These are phyloP conservation scores for Populus nigra DNA, from an alignment of 345 rosid species.

Conservation along the genomic window DNA sequence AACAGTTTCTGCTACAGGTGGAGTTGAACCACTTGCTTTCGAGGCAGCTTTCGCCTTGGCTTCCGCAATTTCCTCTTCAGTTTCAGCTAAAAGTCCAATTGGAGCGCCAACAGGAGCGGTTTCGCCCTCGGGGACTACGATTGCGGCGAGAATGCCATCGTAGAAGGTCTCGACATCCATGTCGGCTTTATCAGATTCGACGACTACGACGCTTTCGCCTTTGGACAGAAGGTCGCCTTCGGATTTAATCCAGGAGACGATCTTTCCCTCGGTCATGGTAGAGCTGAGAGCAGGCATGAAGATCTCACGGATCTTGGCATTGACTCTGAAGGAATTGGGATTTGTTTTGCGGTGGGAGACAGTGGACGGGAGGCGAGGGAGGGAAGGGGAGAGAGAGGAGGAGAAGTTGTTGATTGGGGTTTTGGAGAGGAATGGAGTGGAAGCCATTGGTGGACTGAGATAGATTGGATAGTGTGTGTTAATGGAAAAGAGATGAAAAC, in stretches of 20 bases:
- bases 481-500: slow-evolving; percentile 14
- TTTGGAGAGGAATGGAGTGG: slow-evolving; percentile 22
- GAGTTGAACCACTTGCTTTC: slow-evolving; percentile 34
- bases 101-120: slow-evolving; percentile 86
- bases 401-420: slow-evolving; percentile 37
- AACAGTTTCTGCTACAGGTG: slow-evolving; percentile 17
- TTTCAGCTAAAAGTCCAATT: slow-evolving; percentile 80
- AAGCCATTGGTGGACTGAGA: slow-evolving; percentile 15
- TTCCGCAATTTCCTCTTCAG: slow-evolving; percentile 82
- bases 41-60: slow-evolving; percentile 72
- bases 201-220: slow-evolving; percentile 95
- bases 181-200: slow-evolving; percentile 96
- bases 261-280: slow-evolving; percentile 99
- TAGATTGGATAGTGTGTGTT: slow-evolving; percentile 28
- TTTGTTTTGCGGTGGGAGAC: slow-evolving; percentile 19
- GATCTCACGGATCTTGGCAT: slow-evolving; percentile 88
- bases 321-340: slow-evolving; percentile 36
- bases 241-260: slow-evolving; percentile 92
- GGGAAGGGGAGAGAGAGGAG: slow-evolving; percentile 28
- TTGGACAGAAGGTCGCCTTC: slow-evolving; percentile 87
- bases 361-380: slow-evolving; percentile 22
- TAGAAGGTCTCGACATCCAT: slow-evolving; percentile 98
- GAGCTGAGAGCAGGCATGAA: slow-evolving; percentile 99
- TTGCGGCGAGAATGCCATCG: slow-evolving; percentile 91
- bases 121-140: slow-evolving; percentile 89